These are phyloP conservation scores for Pseudoneurospora amorphoporcata DNA, from an alignment of 495 filamentous ascomycete genomes.

Conservation along the genomic window DNA sequence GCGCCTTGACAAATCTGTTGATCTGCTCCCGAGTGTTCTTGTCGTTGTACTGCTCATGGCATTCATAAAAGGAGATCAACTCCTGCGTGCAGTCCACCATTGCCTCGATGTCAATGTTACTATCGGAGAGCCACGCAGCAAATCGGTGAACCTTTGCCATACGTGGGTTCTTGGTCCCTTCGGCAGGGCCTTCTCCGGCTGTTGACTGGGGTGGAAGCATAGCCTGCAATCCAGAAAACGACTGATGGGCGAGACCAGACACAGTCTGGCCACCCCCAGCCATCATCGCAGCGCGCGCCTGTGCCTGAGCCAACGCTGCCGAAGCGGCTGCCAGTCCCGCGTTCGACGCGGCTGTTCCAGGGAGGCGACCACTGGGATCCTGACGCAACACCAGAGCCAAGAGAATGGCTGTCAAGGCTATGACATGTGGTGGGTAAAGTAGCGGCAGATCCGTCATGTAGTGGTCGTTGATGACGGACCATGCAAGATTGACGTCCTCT, in stretches of 20 bases:
- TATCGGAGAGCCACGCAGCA: slow-evolving; percentile 81
- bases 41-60: slow-evolving; percentile 83
- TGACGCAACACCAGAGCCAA: slow-evolving; percentile 69
- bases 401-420: slow-evolving; percentile 84
- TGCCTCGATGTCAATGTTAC: slow-evolving; percentile 81
- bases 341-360: slow-evolving; percentile 6
- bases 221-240: background rate
- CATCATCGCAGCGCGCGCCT: slow-evolving; percentile 18
- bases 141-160: slow-evolving; percentile 59
- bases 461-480: slow-evolving; percentile 89
- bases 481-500: slow-evolving; percentile 71
- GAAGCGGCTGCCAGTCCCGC: slow-evolving; percentile 31
- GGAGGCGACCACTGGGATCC: background rate
- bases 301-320: slow-evolving; percentile 30
- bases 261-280: slow-evolving; percentile 1
- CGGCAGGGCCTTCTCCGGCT: slow-evolving; percentile 10
- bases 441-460: slow-evolving; percentile 91
- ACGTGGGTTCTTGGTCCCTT: slow-evolving; percentile 15
- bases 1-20: slow-evolving; percentile 70
- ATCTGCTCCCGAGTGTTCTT: slow-evolving; percentile 57
- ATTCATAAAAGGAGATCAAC: slow-evolving; percentile 88
- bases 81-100: slow-evolving; percentile 93
- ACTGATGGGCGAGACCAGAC: slow-evolving; percentile 1
- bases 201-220: background rate
- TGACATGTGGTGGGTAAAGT: slow-evolving; percentile 77